phyloP scores from a whole-genome alignment of 2,329 filamentous ascomycete species.

The Xylaria digitata region DNA sequence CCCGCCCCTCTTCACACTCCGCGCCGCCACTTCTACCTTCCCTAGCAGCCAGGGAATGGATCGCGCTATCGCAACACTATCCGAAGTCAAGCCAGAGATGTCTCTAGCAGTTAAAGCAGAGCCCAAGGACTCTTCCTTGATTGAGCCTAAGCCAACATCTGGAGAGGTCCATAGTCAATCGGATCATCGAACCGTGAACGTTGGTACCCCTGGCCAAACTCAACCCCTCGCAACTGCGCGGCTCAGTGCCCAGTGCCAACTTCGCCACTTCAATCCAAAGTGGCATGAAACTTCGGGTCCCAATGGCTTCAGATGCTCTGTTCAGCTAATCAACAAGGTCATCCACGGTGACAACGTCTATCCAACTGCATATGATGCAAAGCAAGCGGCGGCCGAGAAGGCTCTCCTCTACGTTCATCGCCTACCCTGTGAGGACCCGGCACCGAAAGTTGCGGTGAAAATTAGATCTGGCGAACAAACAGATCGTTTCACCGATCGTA shows the following conservation, averaged over 20 bases:
- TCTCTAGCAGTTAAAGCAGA: slow-evolving; percentile 16
- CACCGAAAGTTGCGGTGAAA: slow-evolving; percentile 11
- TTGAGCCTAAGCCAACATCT: background rate
- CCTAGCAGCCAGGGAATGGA: background rate
- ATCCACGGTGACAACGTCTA: slow-evolving; percentile 35
- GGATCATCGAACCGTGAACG: slow-evolving; percentile 1
- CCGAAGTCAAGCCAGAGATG: slow-evolving; percentile 16
- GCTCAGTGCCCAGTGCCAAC: slow-evolving; percentile 45
- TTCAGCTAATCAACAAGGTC: slow-evolving; percentile 36
- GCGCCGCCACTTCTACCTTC: background rate
- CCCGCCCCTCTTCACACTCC: slow-evolving; percentile 17
- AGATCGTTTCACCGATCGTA: slow-evolving; percentile 13
- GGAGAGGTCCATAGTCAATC: slow-evolving; percentile 1
- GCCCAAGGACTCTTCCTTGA: slow-evolving; percentile 12
- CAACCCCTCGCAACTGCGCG: slow-evolving; percentile 26
- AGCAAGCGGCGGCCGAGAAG: slow-evolving; percentile 40
- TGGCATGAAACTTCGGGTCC: slow-evolving; percentile 38
- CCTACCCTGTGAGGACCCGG: slow-evolving; percentile 28
- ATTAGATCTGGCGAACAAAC: slow-evolving; percentile 15
- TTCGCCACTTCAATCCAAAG: slow-evolving; percentile 46
- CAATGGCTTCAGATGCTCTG: slow-evolving; percentile 39
- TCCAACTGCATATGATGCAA: slow-evolving; percentile 39
- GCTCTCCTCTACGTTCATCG: slow-evolving; percentile 36
- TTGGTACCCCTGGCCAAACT: background rate
- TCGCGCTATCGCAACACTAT: background rate